These are phyloP conservation scores for Mycosphaerelloides madeirae DNA, from an alignment of 2,329 filamentous ascomycete genomes.

Conservation along the genomic window DNA sequence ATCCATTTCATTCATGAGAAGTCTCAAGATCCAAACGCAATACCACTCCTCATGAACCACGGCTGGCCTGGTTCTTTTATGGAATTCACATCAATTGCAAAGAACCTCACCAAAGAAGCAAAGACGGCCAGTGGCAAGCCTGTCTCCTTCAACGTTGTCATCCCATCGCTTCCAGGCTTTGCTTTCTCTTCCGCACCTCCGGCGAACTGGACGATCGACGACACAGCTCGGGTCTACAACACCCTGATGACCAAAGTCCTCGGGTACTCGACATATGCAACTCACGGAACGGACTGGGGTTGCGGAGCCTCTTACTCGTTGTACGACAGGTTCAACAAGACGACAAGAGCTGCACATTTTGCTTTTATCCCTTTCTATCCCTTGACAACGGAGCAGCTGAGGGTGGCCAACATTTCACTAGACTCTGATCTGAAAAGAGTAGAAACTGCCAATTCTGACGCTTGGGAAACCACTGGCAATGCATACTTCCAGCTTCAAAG, in stretches of 20 bases:
- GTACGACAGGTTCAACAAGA: conserved; percentile 31
- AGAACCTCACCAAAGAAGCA: conserved; percentile 22
- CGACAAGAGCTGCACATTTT: conserved; percentile 37
- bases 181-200: conserved; percentile 42
- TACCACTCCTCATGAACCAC: conserved; percentile 40
- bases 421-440: conserved; percentile 16
- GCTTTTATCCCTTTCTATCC: conserved; percentile 36
- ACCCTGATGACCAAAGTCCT: conserved; percentile 38
- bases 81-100: conserved; percentile 40
- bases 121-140: conserved; percentile 19
- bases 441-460: conserved; percentile 28
- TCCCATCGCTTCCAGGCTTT: conserved; percentile 54
- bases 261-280: conserved; percentile 36
- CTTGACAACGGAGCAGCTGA: conserved; percentile 21
- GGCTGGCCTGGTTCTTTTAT: conserved; percentile 45
- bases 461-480: conserved; percentile 34
- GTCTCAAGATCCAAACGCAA: conserved; percentile 31
- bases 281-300: conserved; percentile 39
- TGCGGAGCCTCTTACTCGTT: conserved; percentile 38
- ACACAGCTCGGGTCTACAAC: conserved; percentile 36
- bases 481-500: conserved; percentile 7
- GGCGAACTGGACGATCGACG: conserved; percentile 32
- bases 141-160: conserved; percentile 52
- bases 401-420: conserved; percentile 28
- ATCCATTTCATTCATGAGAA: conserved; percentile 38